phyloP scores from a whole-genome alignment of 768 basidiomycete genomes.

The Lentinus tigrinus region DNA sequence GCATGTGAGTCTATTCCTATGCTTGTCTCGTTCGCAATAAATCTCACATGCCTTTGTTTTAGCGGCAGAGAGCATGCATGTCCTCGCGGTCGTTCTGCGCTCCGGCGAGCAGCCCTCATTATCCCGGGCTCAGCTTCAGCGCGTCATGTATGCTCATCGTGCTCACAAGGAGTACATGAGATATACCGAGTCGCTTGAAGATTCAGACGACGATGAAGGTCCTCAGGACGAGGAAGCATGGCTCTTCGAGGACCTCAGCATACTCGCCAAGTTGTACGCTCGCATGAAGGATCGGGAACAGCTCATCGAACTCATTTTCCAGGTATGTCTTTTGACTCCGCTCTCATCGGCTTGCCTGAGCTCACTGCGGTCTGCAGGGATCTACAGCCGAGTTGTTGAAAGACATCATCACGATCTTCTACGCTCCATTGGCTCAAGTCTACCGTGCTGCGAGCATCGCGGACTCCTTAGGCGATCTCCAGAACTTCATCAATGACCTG shows the following conservation, averaged over 20 bases:
- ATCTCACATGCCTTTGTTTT: background rate
- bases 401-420: conserved; percentile 99
- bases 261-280: conserved; percentile 77
- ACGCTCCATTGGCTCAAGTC: conserved; percentile 92
- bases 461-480: conserved; percentile 88
- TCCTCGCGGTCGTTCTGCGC: conserved; percentile 79
- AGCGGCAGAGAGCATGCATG: conserved; percentile 70
- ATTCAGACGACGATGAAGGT: conserved; percentile 93
- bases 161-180: conserved; percentile 77
- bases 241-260: conserved; percentile 88
- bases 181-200: conserved; percentile 56
- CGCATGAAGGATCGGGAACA: conserved; percentile 86
- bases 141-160: conserved; percentile 72
- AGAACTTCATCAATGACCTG: conserved; percentile 92
- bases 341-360: background rate
- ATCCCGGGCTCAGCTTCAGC: conserved; percentile 74
- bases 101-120: conserved; percentile 74
- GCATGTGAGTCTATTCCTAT: conserved; percentile 56
- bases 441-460: conserved; percentile 97
- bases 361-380: conserved; percentile 50
- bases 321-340: conserved; percentile 48
- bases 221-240: conserved; percentile 94
- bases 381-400: conserved; percentile 92
- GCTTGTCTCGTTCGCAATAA: background rate
- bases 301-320: conserved; percentile 90